Evolutionary conservation across 805 yeast genomes (phyloP).

Genomic region (Hanseniaspora singularis): DNA sequence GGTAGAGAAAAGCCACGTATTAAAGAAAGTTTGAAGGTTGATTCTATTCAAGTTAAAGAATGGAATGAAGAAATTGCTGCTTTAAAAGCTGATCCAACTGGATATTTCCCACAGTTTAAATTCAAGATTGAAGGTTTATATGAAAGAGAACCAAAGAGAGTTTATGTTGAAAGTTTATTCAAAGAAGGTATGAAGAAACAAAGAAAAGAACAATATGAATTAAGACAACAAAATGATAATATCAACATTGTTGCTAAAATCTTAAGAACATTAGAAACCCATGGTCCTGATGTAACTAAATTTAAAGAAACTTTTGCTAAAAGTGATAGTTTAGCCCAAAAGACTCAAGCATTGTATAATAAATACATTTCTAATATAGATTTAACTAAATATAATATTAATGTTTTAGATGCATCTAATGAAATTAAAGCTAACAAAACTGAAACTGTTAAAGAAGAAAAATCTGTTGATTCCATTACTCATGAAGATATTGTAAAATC

Average conservation of each 20-base stretch:
- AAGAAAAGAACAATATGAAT: conserved; percentile 28
- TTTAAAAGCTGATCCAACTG: conserved; percentile 38
- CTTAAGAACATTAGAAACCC: conserved; percentile 19
- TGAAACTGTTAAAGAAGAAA: conserved; percentile 20
- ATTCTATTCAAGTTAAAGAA: conserved; percentile 54
- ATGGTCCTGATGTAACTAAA: conserved; percentile 22
- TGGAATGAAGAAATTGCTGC: conserved; percentile 65
- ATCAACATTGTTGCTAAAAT: conserved; percentile 27
- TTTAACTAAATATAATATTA: conserved; percentile 1
- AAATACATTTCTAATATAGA: conserved; percentile 7
- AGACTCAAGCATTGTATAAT: conserved; percentile 18
- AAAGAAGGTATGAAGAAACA: conserved; percentile 32
- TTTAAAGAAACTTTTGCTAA: conserved; percentile 23
- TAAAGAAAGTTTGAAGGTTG: conserved; percentile 53
- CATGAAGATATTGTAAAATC: conserved; percentile 19
- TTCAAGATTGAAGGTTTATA: conserved; percentile 16
- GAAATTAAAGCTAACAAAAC: conserved; percentile 21
- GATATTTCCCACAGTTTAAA: conserved; percentile 27
- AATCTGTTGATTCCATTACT: conserved; percentile 18
- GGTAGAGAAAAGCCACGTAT: conserved; percentile 76
- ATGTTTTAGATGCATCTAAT: not conserved
- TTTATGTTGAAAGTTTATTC: conserved; percentile 28
- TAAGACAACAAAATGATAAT: conserved; percentile 18
- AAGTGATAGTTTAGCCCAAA: conserved; percentile 23
- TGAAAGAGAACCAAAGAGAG: conserved; percentile 28